These are phyloP conservation scores for Casuarina glauca DNA, from an alignment of 306 rosid species.

Conservation along the genomic window DNA sequence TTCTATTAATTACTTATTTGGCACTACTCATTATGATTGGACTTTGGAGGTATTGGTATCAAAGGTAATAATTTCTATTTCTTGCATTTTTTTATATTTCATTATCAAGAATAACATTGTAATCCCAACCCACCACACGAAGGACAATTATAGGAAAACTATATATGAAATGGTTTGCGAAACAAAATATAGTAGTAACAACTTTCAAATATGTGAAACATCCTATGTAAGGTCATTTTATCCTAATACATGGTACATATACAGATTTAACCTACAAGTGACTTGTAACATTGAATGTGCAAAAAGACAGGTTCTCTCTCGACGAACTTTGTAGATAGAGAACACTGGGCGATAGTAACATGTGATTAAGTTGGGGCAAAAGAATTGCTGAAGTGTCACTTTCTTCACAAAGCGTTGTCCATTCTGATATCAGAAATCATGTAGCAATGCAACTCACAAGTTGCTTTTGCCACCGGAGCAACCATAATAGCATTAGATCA, in stretches of 20 bases:
- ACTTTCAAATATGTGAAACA: neutral
- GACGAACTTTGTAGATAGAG: neutral
- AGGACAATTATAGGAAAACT: too few species aligned
- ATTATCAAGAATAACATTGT: too few species aligned
- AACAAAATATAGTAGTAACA: neutral
- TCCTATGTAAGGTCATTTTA: neutral
- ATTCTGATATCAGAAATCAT: neutral
- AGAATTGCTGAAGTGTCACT: neutral
- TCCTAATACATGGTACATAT: neutral
- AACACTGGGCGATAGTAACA: neutral
- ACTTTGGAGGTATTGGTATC: too few species aligned
- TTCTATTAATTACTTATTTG: too few species aligned
- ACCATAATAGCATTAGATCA: too few species aligned
- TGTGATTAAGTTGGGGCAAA: neutral
- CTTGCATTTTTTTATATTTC: too few species aligned
- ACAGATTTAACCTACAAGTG: neutral
- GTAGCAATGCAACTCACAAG: neutral
- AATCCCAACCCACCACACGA: too few species aligned
- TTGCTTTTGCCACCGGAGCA: neutral
- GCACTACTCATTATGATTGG: too few species aligned
- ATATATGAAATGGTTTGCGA: too few species aligned
- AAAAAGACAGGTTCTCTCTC: neutral
- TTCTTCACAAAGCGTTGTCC: neutral
- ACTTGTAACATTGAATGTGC: neutral
- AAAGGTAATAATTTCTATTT: too few species aligned